Percentiles rank a stretch among this genome's conserved stretches.
Conservation (phyloP, 2,329 filamentous ascomycete genomes). For the Calonectria pseudoreteaudii region DNA sequence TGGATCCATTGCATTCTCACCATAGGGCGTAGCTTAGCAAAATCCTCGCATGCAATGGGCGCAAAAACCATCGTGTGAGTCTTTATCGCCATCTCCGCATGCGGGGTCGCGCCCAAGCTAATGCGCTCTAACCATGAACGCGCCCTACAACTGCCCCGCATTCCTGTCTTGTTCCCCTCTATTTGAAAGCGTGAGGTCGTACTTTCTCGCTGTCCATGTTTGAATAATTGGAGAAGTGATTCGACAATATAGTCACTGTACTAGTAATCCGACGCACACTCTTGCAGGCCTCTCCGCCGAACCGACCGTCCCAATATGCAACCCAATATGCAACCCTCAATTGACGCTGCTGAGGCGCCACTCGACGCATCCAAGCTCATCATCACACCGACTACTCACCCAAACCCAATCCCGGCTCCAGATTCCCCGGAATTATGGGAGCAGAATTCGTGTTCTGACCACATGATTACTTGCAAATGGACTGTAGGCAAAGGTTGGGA, state of each 20-base stretch:
- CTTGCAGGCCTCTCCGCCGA: background rate
- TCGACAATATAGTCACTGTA: background rate
- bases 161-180: background rate
- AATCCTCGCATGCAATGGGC: background rate
- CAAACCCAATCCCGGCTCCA: constrained; percentile 5
- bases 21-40: background rate
- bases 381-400: background rate
- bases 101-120: constrained; percentile 18
- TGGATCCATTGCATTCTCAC: background rate
- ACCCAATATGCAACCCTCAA: background rate
- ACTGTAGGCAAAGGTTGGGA: constrained; percentile 12
- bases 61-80: background rate
- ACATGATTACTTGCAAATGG: constrained; percentile 17
- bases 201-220: background rate
- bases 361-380: constrained; percentile 19
- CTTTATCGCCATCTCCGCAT: background rate
- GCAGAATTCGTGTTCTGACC: constrained; percentile 10
- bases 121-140: constrained; percentile 8
- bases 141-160: constrained; percentile 11
- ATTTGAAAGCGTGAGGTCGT: background rate
- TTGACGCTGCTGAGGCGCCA: background rate
- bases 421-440: constrained; percentile 3
- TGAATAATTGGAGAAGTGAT: background rate
- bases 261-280: too few relatives aligned
- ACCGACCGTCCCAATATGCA: background rate